Conservation (phyloP, 164 flowering plant genomes). For the Paratinospora sagittata region DNA sequence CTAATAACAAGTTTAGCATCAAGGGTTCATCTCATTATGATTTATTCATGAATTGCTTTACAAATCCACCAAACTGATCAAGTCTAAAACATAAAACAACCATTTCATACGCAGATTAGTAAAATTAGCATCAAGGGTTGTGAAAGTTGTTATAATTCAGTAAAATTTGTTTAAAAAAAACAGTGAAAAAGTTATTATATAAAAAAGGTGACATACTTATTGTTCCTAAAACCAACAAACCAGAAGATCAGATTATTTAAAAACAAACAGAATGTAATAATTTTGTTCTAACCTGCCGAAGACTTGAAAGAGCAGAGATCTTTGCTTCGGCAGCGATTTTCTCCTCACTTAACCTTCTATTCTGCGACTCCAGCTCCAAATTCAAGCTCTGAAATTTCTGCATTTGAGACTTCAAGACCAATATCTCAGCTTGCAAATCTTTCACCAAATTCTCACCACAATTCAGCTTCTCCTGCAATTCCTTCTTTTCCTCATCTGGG, state of each 20-base stretch:
- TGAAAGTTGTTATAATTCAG: too few species aligned
- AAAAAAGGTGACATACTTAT: too few species aligned
- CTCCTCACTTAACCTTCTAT: slow-evolving; percentile 36
- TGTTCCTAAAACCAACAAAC: not conserved
- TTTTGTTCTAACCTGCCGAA: slow-evolving; percentile 28
- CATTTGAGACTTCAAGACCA: slow-evolving; percentile 35
- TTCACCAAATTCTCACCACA: slow-evolving; percentile 33
- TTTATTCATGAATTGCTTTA: not conserved
- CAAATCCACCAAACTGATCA: not conserved
- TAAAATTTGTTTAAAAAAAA: too few species aligned
- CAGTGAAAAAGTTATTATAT: too few species aligned
- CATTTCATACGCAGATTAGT: too few species aligned
- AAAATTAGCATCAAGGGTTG: too few species aligned
- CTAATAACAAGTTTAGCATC: not conserved
- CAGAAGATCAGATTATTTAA: not conserved
- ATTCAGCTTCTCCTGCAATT: slow-evolving; percentile 32
- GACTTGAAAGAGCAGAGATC: slow-evolving; percentile 26
- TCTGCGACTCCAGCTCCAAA: slow-evolving; percentile 40
- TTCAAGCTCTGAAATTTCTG: slow-evolving; percentile 39
- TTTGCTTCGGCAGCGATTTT: slow-evolving; percentile 43
- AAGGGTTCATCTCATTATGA: not conserved
- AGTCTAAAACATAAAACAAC: too few species aligned
- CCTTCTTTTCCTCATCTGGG: slow-evolving; percentile 24
- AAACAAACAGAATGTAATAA: not conserved
- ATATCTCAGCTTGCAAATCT: slow-evolving; percentile 41